Base-by-base conservation (phyloP, 176 grass and related monocot genomes). In the Musa itinerans region DNA sequence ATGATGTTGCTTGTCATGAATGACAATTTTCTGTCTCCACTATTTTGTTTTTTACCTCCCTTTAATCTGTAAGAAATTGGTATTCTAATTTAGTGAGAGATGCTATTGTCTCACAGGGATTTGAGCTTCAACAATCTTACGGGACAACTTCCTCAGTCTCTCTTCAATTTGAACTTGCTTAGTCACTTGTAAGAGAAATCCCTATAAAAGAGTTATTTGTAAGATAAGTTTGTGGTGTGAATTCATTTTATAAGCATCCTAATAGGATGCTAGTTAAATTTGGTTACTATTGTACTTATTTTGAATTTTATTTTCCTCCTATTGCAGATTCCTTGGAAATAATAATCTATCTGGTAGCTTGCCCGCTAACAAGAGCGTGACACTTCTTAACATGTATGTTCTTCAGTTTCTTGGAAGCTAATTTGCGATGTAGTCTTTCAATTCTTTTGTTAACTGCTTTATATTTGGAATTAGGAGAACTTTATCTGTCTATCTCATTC, bases 91-190 rank as follows among this genome's bases (percentile, higher is more conserved):
- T 43, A 43, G 34, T 43, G 34, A 43, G 34, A 43, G 34, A 43
- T 43, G 4, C 4, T 43, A 43, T 43, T 43, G 34, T 43, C 34
- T 43, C 71, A 11, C 76, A 96, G 93, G 70, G 93, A 96, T 86
- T 86, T 96, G 79, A 97, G 93, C 75, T 93, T 93, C 78, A 90
- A 98, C 86, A 89, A 88, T 83, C 86, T 93, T 58, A 89, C 83
- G 22, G 88, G 94, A n/a, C 78, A 87, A 86, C 27, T 89, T 54
- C 88, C 94, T 7, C 80, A 83, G 52, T 63, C 86, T 10, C 80
- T 93, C 53, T 81, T 87, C 63, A 87, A 52, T 75, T 77, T 91
- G 59, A 82, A n/a, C 68, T 83, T 16, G 3, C 82, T 93, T 43
- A 43, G 34, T 43, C 3, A 43, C 34, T 43, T 43, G 34, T 43